Evolutionary conservation across 2,329 filamentous ascomycete species (phyloP).

Genomic region (Triangularia setosa): DNA sequence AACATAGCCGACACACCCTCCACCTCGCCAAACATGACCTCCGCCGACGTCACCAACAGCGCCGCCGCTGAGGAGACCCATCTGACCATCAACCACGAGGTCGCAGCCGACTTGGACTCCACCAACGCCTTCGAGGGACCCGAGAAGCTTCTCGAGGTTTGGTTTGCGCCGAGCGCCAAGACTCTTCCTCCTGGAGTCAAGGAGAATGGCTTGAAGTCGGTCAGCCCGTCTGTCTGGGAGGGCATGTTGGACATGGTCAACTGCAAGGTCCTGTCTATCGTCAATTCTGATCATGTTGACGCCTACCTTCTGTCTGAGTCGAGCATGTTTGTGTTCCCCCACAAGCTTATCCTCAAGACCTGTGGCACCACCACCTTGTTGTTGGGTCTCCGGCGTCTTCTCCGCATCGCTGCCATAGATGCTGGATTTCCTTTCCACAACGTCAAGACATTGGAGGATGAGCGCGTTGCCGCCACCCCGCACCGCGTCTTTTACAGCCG

Average conservation of each 20-base stretch:
- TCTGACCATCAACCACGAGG: slow-evolving; percentile 86
- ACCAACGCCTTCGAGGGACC: slow-evolving; percentile 96
- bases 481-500: slow-evolving; percentile 98
- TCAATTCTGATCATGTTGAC: slow-evolving; percentile 90
- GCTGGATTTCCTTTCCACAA: slow-evolving; percentile 86
- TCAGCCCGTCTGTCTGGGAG: slow-evolving; percentile 83
- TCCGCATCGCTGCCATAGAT: slow-evolving; percentile 83
- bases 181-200: slow-evolving; percentile 67
- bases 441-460: slow-evolving; percentile 60
- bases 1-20: slow-evolving; percentile 21
- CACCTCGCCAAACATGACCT: slow-evolving; percentile 63
- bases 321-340: slow-evolving; percentile 99
- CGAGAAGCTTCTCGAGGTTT: slow-evolving; percentile 97
- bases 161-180: slow-evolving; percentile 81
- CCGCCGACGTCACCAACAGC: slow-evolving; percentile 72
- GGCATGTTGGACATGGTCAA: slow-evolving; percentile 97
- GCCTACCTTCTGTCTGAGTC: slow-evolving; percentile 97
- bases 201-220: slow-evolving; percentile 78
- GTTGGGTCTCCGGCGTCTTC: slow-evolving; percentile 80
- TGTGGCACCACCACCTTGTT: slow-evolving; percentile 95
- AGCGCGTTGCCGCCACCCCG: slow-evolving; percentile 75
- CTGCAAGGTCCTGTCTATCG: slow-evolving; percentile 93
- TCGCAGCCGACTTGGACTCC: slow-evolving; percentile 80
- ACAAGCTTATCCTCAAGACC: slow-evolving; percentile 98
- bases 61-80: slow-evolving; percentile 84